These are phyloP conservation scores for Colletotrichum ledebouriae DNA, from an alignment of 2,329 filamentous ascomycete genomes.

Conservation along the genomic window DNA sequence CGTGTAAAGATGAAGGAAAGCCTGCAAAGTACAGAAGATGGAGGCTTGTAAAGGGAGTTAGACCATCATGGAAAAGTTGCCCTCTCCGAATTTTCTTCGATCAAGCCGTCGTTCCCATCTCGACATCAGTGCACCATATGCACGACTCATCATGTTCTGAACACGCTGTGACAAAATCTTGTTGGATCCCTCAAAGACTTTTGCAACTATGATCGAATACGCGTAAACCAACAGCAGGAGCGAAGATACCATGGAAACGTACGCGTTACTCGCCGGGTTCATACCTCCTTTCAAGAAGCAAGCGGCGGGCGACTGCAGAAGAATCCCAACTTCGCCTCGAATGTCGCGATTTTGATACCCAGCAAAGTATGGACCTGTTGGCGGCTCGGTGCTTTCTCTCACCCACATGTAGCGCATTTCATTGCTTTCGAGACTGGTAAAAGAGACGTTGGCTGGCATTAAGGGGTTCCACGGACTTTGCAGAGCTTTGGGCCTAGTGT, in stretches of 20 bases:
- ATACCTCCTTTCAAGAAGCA: constrained; percentile 5
- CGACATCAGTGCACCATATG: neutral
- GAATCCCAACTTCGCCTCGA: neutral
- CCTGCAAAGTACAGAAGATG: neutral
- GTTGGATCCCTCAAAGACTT: neutral
- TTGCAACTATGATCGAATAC: neutral
- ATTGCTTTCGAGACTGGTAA: neutral
- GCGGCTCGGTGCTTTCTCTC: no score
- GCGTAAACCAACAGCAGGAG: neutral
- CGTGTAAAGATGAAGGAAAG: neutral
- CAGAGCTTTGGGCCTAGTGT: neutral
- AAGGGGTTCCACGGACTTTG: neutral
- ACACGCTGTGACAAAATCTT: neutral
- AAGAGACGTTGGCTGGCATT: neutral
- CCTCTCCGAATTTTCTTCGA: neutral
- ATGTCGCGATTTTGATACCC: no score
- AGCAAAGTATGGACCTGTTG: neutral
- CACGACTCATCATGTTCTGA: neutral
- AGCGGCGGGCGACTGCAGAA: constrained; percentile 3
- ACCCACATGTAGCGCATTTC: neutral
- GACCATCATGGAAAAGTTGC: neutral
- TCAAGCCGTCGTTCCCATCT: neutral
- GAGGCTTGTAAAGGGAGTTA: constrained; percentile 1
- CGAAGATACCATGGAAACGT: constrained; percentile 9
- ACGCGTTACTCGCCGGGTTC: neutral